These are phyloP conservation scores for Penicillium decumbens DNA, from an alignment of 2,329 filamentous ascomycete species.

Conservation along the genomic window DNA sequence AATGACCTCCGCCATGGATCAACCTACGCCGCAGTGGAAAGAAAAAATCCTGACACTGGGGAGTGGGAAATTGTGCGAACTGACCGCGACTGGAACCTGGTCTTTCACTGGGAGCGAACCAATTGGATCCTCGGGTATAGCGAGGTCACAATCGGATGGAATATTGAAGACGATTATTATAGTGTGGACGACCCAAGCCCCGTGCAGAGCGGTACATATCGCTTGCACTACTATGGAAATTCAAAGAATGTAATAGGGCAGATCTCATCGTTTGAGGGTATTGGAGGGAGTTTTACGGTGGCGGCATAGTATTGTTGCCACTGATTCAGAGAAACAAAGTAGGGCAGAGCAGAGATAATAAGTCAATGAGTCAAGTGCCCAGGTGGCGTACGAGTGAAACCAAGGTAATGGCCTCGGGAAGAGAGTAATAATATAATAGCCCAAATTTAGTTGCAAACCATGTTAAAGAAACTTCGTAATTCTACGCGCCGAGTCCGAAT, in stretches of 20 bases:
- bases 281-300: conserved; percentile 49
- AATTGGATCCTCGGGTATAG: conserved; percentile 67
- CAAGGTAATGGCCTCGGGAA: not conserved
- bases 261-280: conserved; percentile 66
- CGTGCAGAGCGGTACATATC: conserved; percentile 60
- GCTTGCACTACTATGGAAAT: conserved; percentile 80
- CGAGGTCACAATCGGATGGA: conserved; percentile 75
- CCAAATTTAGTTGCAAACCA: not conserved
- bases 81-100: conserved; percentile 77
- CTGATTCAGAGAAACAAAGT: not conserved
- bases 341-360: not conserved
- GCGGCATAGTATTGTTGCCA: conserved; percentile 1
- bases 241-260: conserved; percentile 60
- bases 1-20: conserved; percentile 77
- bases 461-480: not conserved
- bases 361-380: not conserved
- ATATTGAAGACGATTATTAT: conserved; percentile 59
- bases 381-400: conserved; percentile 4
- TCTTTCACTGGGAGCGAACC: conserved; percentile 74
- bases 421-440: not conserved
- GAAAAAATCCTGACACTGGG: conserved; percentile 42
- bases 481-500: not conserved
- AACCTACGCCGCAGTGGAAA: conserved; percentile 75
- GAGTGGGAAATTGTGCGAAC: conserved; percentile 64
- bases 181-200: conserved; percentile 31